phyloP scores from a whole-genome alignment of 208 protist genomes.

The Blastocrithidia nonstop region DNA sequence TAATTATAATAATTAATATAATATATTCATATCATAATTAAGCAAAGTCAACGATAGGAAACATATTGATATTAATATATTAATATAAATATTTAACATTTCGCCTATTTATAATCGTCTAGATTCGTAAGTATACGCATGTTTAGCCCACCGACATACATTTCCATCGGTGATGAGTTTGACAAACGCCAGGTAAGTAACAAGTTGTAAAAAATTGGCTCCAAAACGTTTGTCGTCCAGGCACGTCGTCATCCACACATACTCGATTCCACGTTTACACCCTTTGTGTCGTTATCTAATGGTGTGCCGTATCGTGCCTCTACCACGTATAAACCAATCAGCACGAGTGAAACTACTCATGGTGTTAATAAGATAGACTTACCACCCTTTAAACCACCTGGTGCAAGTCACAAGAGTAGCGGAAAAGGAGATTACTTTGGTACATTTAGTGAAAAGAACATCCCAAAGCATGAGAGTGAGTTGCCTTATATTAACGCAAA shows the following conservation, averaged over 20 bases:
- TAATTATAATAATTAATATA: no score
- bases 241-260: conserved; percentile 60
- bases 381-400: conserved; percentile 43
- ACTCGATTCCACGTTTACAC: conserved; percentile 46
- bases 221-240: conserved; percentile 48
- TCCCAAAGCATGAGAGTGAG: conserved; percentile 68
- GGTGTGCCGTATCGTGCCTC: conserved; percentile 47
- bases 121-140: conserved; percentile 8
- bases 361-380: conserved; percentile 6
- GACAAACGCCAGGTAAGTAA: conserved; percentile 33
- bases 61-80: neutral
- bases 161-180: conserved; percentile 82
- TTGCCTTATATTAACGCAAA: conserved; percentile 9
- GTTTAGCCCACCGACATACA: conserved; percentile 68
- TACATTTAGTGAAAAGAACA: conserved; percentile 61
- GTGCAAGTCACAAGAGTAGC: conserved; percentile 48
- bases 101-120: neutral
- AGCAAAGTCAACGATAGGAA: neutral
- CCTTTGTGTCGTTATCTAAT: conserved; percentile 51
- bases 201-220: conserved; percentile 4
- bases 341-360: no score
- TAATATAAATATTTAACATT: neutral
- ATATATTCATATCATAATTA: no score
- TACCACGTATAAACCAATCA: neutral
- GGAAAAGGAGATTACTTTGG: conserved; percentile 83